Evolutionary conservation across 495 filamentous ascomycete genomes (phyloP), one percentile per base, ranked within the genome.

Genomic region (Aspergillus cristatus): DNA sequence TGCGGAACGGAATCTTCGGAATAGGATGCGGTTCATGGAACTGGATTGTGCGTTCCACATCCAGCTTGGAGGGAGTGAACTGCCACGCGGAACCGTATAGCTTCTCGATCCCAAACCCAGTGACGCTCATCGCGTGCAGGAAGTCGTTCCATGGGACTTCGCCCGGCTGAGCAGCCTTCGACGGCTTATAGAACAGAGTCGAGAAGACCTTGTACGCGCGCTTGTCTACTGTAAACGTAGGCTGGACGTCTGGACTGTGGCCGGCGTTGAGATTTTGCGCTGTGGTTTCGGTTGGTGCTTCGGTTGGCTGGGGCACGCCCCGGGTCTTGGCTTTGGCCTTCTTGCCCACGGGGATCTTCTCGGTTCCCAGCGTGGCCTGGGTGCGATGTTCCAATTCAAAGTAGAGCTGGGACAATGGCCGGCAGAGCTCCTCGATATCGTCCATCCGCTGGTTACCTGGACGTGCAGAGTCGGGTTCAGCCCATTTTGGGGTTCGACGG

Each of bases 81-180:
- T 68, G 62, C 72, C 73, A 75, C 4, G 68, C 57, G 6, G 61
- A 68, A 0, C 73, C 72, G 38, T 74, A 67, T 1, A 74, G 53
- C 45, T 74, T 75, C 56, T 71, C 37, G 0, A 64, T 43, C 0
- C 36, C 20, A 35, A 75, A 71, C n/a, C 68, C 70, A 0, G 55
- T 62, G 1, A 50, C 47, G 14, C 31, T 35, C 68, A 77, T 69
- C 0, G 71, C 71, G 34, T 68, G 54, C 18, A 76, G 46, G 37
- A 75, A 69, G 35, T 76, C 72, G 12, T 18, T 40, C 71, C 70
- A 75, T 0, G 64, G 28, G 4, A 75, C 28, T 30, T 75, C 70
- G 7, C 64, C 67, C 0, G 63, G 55, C 12, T 48, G 35, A 0
- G 49, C 44, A 1, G 36, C 35, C 0, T 34, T 38, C 0, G 38